Evolutionary conservation across 2,329 filamentous ascomycete genomes (phyloP), one percentile per base, ranked within the genome.

Genomic region (Pseudogymnoascus sp.): DNA sequence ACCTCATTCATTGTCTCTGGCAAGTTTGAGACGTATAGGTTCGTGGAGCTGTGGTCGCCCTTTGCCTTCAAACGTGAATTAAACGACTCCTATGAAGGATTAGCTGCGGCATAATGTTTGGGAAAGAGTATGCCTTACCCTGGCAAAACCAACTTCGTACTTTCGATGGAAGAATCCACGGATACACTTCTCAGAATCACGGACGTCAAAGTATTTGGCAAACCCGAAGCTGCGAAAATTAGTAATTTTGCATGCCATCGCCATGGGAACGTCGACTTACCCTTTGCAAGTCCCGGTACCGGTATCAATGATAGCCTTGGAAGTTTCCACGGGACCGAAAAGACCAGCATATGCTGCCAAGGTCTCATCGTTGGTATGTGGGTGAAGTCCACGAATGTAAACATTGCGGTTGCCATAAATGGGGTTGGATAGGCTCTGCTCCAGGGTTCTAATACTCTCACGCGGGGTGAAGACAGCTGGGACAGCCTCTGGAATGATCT

Each of bases 51-150:
- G 58, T 88, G 89, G 69, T 99, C 92, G 60, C 92, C 88, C 70
- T 97, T 89, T 48, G 94, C 92, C 80, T 99, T 97, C 68, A 99
- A 88, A 67, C 95, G 91, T 66, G 92, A 92, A 74, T 99, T 99
- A 77, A 97, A 96, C 18, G 92, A 97, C 78, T 97, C 94, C 88
- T 95, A 61, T 10, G 9, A 28, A 62, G 63, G n/a, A 57, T 67
- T 64, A 67, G 70, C 58, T 52, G 62, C 30, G 45, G 57, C 57
- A 60, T n/a, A 60, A 21, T 59, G 5, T 28, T 48, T 58, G 28
- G 37, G 59, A 30, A 48, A 37, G 13, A 59, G 15, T 3, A 52
- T 59, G 34, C 38, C 59, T n/a, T 76, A 95, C 91, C 70, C 92
- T 84, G 67, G 95, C 94, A 76, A 97, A 97, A 71, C 92, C 95